These are phyloP conservation scores for Auricularia auricula-judae DNA, from an alignment of 768 basidiomycete genomes.

Conservation along the genomic window DNA sequence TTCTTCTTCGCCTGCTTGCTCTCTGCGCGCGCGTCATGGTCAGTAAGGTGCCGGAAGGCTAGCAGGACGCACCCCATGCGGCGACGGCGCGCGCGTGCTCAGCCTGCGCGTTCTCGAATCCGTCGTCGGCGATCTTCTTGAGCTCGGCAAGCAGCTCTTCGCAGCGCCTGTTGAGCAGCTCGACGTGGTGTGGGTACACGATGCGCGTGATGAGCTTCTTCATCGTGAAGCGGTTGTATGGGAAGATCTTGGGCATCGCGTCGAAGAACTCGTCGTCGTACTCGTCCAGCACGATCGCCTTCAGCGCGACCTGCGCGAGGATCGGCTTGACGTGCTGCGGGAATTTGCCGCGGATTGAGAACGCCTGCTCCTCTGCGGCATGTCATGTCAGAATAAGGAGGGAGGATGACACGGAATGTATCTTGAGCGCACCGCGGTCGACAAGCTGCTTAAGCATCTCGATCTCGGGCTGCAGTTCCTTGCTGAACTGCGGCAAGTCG, in stretches of 20 bases:
- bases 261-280: constrained; percentile 91
- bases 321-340: constrained; percentile 67
- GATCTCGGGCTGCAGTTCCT: constrained; percentile 51
- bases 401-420: neutral
- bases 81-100: constrained; percentile 64
- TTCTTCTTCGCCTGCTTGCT: constrained; percentile 7
- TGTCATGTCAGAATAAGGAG: neutral
- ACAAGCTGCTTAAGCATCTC: constrained; percentile 52
- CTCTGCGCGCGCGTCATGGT: neutral
- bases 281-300: constrained; percentile 73
- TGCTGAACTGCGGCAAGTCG: constrained; percentile 38
- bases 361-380: constrained; percentile 47
- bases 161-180: constrained; percentile 55
- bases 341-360: constrained; percentile 52
- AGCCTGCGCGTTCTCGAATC: constrained; percentile 57
- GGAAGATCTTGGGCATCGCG: constrained; percentile 76
- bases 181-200: constrained; percentile 65
- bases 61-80: constrained; percentile 48
- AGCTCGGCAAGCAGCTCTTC: constrained; percentile 59
- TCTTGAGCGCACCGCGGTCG: constrained; percentile 33
- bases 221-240: constrained; percentile 95
- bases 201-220: constrained; percentile 91
- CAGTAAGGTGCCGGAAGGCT: neutral
- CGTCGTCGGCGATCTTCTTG: constrained; percentile 44
- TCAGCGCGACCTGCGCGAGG: constrained; percentile 58